Conservation (phyloP, 768 basidiomycete species). For the Pisolithus orientalis region DNA sequence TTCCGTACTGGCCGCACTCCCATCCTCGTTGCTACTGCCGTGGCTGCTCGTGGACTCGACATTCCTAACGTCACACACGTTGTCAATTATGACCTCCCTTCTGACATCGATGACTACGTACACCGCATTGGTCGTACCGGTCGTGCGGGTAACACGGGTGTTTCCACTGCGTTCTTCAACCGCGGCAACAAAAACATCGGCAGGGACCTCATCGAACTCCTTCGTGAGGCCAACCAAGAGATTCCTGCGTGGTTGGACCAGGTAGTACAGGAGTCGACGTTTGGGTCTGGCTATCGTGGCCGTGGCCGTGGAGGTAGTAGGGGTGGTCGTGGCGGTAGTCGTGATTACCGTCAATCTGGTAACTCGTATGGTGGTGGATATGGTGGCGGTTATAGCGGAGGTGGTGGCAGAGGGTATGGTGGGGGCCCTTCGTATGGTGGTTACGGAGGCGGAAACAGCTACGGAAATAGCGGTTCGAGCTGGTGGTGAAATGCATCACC, state of each 20-base stretch:
- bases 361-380: constrained; percentile 24
- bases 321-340: constrained; percentile 35
- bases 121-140: constrained; percentile 98
- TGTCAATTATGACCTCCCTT: constrained; percentile 95
- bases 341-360: constrained; percentile 28
- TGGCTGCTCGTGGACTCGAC: constrained; percentile 97
- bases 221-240: constrained; percentile 95
- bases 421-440: constrained; percentile 17
- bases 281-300: constrained; percentile 49
- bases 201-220: constrained; percentile 84
- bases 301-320: constrained; percentile 52
- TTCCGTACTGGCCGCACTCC: constrained; percentile 95
- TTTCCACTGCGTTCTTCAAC: constrained; percentile 94
- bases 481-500: constrained; percentile 41
- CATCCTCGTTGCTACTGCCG: constrained; percentile 95
- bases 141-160: constrained; percentile 96
- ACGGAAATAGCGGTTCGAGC: constrained; percentile 29
- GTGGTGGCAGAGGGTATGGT: constrained; percentile 44
- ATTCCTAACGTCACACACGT: constrained; percentile 99
- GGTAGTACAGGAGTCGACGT: constrained; percentile 75
- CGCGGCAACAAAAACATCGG: constrained; percentile 90
- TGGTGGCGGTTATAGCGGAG: constrained; percentile 28
- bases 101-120: constrained; percentile 98
- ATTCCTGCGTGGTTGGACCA: constrained; percentile 88
- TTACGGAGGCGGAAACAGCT: constrained; percentile 16